These are phyloP conservation scores for Hypoxylon rubiginosum DNA, from an alignment of 2,329 filamentous ascomycete species.

Conservation along the genomic window DNA sequence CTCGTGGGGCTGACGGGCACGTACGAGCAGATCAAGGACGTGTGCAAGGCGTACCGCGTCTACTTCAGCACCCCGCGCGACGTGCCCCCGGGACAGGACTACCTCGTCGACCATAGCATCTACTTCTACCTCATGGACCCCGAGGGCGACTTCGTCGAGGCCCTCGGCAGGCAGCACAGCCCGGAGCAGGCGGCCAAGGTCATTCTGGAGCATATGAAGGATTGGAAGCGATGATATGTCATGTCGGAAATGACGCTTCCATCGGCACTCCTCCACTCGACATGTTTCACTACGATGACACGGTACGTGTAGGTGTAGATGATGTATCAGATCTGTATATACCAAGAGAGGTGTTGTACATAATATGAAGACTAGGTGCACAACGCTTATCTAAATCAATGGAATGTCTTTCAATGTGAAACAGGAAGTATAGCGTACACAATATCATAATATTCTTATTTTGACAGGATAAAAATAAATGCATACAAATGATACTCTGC, in stretches of 20 bases:
- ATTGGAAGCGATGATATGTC: constrained; percentile 57
- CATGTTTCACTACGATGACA: constrained; percentile 27
- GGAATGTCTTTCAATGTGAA: background rate
- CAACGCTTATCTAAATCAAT: background rate
- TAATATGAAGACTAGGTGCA: background rate
- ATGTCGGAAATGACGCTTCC: background rate
- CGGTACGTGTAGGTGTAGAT: constrained; percentile 20
- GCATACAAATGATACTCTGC: background rate
- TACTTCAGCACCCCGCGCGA: constrained; percentile 95
- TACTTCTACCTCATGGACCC: constrained; percentile 99
- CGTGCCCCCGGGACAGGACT: constrained; percentile 94
- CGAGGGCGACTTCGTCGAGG: constrained; percentile 97
- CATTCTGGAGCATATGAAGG: constrained; percentile 86
- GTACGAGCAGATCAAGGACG: constrained; percentile 92
- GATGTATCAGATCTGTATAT: constrained; percentile 14
- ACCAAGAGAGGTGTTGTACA: background rate
- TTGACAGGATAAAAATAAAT: background rate
- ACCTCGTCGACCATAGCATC: constrained; percentile 97
- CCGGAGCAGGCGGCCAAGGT: constrained; percentile 86
- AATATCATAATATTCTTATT: background rate
- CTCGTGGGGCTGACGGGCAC: constrained; percentile 92
- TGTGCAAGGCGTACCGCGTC: constrained; percentile 96
- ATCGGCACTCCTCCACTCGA: constrained; percentile 26
- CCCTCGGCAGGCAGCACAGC: constrained; percentile 93
- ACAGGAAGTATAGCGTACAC: background rate